Evolutionary conservation across 108 stramenopile species (phyloP).

Genomic region (Pseudonitzschia multiseries): DNA sequence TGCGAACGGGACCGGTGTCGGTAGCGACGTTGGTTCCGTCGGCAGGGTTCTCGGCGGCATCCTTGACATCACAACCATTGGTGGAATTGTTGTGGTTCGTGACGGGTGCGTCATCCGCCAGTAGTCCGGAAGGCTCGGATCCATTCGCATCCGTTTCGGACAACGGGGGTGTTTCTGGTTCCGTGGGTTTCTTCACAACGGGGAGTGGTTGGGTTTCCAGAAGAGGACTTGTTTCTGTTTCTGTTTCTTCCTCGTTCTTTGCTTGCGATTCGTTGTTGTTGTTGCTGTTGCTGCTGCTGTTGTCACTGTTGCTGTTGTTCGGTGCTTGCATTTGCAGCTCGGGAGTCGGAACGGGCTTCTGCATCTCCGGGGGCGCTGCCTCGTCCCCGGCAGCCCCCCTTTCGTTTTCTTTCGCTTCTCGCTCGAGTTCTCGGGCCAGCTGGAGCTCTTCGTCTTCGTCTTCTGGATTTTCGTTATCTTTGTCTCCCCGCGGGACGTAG

Average conservation of each 20-base stretch:
- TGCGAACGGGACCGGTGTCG: background rate
- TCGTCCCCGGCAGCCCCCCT: background rate
- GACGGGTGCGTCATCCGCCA: background rate
- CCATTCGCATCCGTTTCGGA: too few relatives aligned
- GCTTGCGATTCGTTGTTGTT: too few relatives aligned
- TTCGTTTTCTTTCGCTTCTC: slow-evolving; percentile 11
- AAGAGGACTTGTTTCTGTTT: background rate
- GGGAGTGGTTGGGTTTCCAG: background rate
- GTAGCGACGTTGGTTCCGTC: background rate
- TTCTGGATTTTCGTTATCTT: slow-evolving; percentile 29
- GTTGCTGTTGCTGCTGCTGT: too few relatives aligned
- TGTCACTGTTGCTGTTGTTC: too few relatives aligned
- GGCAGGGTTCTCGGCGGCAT: background rate
- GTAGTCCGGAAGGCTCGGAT: too few relatives aligned
- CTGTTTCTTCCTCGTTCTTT: background rate
- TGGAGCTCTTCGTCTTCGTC: slow-evolving; percentile 62
- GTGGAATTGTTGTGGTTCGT: background rate
- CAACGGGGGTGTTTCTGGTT: background rate
- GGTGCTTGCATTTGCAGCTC: too few relatives aligned
- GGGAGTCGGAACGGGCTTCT: background rate
- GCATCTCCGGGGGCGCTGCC: slow-evolving; percentile 7
- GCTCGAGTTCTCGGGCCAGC: slow-evolving; percentile 46
- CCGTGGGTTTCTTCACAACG: background rate
- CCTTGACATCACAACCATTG: background rate
- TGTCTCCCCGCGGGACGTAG: background rate